phyloP scores from a whole-genome alignment of 2,329 filamentous ascomycete genomes.

The Ceratocystis smalleyi region DNA sequence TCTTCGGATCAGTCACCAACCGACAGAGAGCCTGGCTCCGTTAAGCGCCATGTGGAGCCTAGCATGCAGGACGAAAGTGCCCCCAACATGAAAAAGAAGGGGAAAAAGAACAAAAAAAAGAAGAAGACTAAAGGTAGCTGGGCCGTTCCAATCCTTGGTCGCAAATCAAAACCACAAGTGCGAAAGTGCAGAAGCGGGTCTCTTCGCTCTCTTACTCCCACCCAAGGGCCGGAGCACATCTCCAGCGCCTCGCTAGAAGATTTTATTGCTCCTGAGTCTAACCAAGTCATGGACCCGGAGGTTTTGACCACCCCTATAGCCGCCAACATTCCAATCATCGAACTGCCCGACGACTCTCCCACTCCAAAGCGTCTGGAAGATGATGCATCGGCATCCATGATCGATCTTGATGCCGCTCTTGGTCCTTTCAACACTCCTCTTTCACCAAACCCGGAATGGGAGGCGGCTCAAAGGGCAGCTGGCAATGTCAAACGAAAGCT shows the following conservation, averaged over 20 bases:
- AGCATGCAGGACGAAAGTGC: constrained; percentile 17
- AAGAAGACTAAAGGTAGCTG: constrained; percentile 32
- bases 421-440: constrained; percentile 79
- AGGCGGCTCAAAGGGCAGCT: constrained; percentile 46
- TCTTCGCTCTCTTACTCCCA: constrained; percentile 32
- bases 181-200: constrained; percentile 27
- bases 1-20: constrained; percentile 17
- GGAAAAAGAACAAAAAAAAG: constrained; percentile 39
- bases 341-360: constrained; percentile 11
- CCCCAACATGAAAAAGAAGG: constrained; percentile 23
- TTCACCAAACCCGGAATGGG: constrained; percentile 47
- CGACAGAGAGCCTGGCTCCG: constrained; percentile 23
- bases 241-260: constrained; percentile 13
- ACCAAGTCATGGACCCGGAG: constrained; percentile 15
- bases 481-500: constrained; percentile 47
- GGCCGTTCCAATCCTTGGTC: constrained; percentile 51
- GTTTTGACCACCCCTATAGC: constrained; percentile 3
- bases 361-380: constrained; percentile 26
- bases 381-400: constrained; percentile 61
- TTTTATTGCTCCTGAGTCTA: constrained; percentile 12
- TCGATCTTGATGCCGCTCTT: constrained; percentile 85
- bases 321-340: constrained; percentile 20
- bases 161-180: constrained; percentile 39
- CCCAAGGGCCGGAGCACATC: constrained; percentile 17
- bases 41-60: constrained; percentile 19